Base-by-base conservation (phyloP, 805 yeast genomes). In the Candida multigemmis region DNA sequence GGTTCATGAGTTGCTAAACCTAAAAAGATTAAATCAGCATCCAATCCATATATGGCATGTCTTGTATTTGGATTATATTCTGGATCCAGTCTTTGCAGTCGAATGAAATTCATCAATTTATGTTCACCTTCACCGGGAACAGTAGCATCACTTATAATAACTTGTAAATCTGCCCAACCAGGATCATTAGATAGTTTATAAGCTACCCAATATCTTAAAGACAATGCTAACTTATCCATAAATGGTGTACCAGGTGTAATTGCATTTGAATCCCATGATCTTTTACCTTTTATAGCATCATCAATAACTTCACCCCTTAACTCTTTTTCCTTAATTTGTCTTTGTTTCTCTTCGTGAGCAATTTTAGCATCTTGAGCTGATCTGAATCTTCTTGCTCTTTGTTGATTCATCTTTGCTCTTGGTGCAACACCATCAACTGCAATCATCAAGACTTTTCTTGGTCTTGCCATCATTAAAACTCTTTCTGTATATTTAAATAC, bases 111-210 rank as follows among this genome's bases (percentile, higher is more conserved):
- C 98, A 91, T 91, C 42, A 91, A 78, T 53, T 91, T 91, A 60
- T 91, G 99, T 54, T 91, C 99, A 49, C 99, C 99, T 66, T 91
- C 99, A 36, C 99, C 99, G 1, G 99, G 98, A 9, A 89, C 97
- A 0, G 94, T 77, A 16, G 96, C 94, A 50, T 89, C 99, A 44
- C 94, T 80, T 24, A 91, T 78, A 14, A 91, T 81, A 5, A 91
- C 86, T 53, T 91, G 91, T 25, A 89, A 57, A 33, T 78, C 68
- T 23, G 77, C 77, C 98, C 98, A 91, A 18, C 93, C 95, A 2
- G 96, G 94, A 46, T 91, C 98, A 7, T 70, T 70, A 19, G 85
- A 68, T 19, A 91, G 61, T 50, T 91, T 91, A 52, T 81, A 84
- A 3, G 94, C 84, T 6, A 83, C 84, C 94, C 96, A 91, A 51